phyloP scores from a whole-genome alignment of 1,139 yeast species.

The Protomyces gravidus region DNA sequence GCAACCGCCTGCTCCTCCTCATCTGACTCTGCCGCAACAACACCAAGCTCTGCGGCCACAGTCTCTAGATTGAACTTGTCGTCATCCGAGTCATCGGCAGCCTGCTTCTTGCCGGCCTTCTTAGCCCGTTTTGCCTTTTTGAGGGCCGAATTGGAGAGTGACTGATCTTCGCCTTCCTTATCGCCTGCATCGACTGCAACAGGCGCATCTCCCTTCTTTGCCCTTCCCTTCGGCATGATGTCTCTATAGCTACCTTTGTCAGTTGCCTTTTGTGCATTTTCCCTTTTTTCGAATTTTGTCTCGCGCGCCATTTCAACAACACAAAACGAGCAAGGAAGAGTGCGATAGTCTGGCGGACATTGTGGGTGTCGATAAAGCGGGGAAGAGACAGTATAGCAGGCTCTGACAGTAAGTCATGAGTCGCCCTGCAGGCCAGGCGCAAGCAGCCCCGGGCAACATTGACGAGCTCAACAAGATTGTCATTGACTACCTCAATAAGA shows the following conservation, averaged over 20 bases:
- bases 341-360: too few relatives aligned
- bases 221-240: conserved; percentile 7
- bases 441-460: conserved; percentile 20
- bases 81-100: conserved; percentile 11
- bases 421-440: conserved; percentile 24
- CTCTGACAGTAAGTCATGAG: too few relatives aligned
- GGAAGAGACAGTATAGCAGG: too few relatives aligned
- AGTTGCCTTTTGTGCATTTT: too few relatives aligned
- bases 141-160: conserved; percentile 23
- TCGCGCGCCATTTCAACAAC: too few relatives aligned
- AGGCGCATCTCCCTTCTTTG: conserved; percentile 23
- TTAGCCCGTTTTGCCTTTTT: conserved; percentile 23
- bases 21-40: conserved; percentile 2
- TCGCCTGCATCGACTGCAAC: background rate
- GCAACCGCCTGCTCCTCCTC: background rate
- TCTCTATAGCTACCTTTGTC: too few relatives aligned
- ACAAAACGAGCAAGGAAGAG: too few relatives aligned
- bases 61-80: conserved; percentile 13
- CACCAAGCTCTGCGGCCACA: conserved; percentile 1
- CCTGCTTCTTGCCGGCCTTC: conserved; percentile 20
- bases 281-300: too few relatives aligned
- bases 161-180: conserved; percentile 6
- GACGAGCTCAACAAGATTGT: conserved; percentile 79
- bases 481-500: conserved; percentile 81
- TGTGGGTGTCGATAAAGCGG: too few relatives aligned